Conservation (phyloP, 176 grass and related monocot genomes). For the Typha latifolia region DNA sequence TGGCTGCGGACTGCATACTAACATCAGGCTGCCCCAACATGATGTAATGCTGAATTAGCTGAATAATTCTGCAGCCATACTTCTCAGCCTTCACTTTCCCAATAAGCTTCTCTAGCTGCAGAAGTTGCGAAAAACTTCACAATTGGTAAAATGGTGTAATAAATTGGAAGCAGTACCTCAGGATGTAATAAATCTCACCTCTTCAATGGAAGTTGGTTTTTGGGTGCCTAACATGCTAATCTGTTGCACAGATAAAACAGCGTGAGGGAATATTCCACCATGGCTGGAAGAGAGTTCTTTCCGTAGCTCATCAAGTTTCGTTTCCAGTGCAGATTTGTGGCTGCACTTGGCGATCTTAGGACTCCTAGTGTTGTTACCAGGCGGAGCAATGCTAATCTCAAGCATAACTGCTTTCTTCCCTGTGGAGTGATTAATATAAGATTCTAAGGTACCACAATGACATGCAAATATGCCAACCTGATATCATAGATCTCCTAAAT, state of each 20-base stretch:
- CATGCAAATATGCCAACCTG: too few species aligned
- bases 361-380: constrained; percentile 12
- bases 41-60: constrained; percentile 31
- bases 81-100: constrained; percentile 75
- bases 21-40: constrained; percentile 15
- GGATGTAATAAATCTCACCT: constrained; percentile 37
- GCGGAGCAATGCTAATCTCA: constrained; percentile 22
- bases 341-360: constrained; percentile 39
- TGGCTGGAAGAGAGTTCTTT: constrained; percentile 42
- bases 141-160: not conserved
- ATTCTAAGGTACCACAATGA: too few species aligned
- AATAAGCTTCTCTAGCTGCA: constrained; percentile 71
- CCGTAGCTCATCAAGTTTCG: constrained; percentile 62
- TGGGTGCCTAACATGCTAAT: constrained; percentile 45
- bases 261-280: constrained; percentile 62
- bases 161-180: not conserved
- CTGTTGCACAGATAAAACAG: constrained; percentile 57
- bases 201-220: constrained; percentile 45
- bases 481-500: too few species aligned
- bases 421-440: constrained; percentile 12
- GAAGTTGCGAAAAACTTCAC: not conserved
- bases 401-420: constrained; percentile 61
- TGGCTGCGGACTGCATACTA: not conserved
- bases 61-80: constrained; percentile 55
- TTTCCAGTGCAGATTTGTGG: constrained; percentile 46